Base-by-base conservation (phyloP, 2,329 filamentous ascomycete species). In the Trichoderma sp. region DNA sequence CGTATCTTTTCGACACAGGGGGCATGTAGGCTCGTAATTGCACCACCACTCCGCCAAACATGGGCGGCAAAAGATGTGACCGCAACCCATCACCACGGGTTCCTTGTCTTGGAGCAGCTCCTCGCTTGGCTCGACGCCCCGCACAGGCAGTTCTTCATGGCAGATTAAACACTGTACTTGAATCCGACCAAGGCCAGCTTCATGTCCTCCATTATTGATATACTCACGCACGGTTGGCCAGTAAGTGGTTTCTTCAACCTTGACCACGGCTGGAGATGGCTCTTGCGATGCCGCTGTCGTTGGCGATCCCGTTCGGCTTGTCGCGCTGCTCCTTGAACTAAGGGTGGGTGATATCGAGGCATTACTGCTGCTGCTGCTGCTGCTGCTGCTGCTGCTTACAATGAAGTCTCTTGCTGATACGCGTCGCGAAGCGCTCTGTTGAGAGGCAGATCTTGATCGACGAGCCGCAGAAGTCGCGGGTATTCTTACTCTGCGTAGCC, bases 21-120 rank as follows among this genome's bases (percentile, higher is more conserved):
- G 64, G 6, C 64, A 76, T 14, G 35, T 41, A n/a, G 24, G 35
- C n/a, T 45, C 31, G 16, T 6, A 6, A 1, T 2, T 2, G 31
- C 12, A 8, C 18, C 64, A 31, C 9, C 31, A 21, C 9, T 31
- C 3, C 29, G 5, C 6, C 3, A 76, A 60, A n/a, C 78, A 81
- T 3, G 16, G 1, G 1, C 41, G 14, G 33, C 80, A 81, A 18
- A 81, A 71, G 18, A 80, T 67, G 69, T 81, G 80, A 0, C 80
- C 80, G 67, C 80, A 81, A 18, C 75, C 33, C 4, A 79, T 63
- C 12, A 80, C 7, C 18, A 75, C 38, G 14, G 12, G 27, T 11
- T 24, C 18, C 38, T 50, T 27, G 1, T 60, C 24, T 33, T 21
- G 38, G 6, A 63, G n/a, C 27, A 71, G 27, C 50, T 62, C 21